Conservation (phyloP, 2,329 filamentous ascomycete genomes). For the Phaeoacremonium minimum region DNA sequence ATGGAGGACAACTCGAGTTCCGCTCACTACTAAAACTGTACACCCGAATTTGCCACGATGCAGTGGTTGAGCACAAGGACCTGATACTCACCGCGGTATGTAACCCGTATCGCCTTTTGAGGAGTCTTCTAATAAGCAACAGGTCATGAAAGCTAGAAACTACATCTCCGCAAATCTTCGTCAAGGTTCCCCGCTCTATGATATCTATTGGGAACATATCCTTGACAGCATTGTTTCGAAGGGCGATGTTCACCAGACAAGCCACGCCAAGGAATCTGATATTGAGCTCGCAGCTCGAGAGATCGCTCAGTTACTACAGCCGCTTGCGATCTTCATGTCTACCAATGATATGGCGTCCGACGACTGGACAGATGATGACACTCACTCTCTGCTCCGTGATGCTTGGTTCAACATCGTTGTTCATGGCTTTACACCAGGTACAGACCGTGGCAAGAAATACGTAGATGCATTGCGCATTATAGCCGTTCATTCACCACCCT, state of each 20-base stretch:
- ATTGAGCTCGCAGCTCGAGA: constrained; percentile 79
- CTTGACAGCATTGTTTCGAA: constrained; percentile 86
- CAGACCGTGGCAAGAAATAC: constrained; percentile 68
- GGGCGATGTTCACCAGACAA: constrained; percentile 75
- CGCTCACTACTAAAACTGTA: constrained; percentile 82
- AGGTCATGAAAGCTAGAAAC: constrained; percentile 75
- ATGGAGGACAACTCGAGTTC: constrained; percentile 77
- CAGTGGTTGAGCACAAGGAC: constrained; percentile 63
- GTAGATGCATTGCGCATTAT: constrained; percentile 75
- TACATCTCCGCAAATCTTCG: constrained; percentile 69
- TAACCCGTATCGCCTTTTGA: constrained; percentile 7
- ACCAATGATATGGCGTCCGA: constrained; percentile 51
- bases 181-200: constrained; percentile 69
- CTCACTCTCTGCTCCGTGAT: constrained; percentile 73
- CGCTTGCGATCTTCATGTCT: constrained; percentile 81
- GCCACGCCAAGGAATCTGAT: constrained; percentile 71
- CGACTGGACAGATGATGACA: constrained; percentile 58
- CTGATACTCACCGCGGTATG: constrained; percentile 68
- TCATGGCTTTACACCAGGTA: constrained; percentile 79
- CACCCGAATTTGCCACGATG: constrained; percentile 68
- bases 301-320: constrained; percentile 82
- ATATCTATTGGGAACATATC: constrained; percentile 78
- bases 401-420: constrained; percentile 98
- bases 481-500: constrained; percentile 79
- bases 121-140: constrained; percentile 30